Conservation (phyloP, 2,329 filamentous ascomycete genomes). For the Iodosphaeria phyllophila region DNA sequence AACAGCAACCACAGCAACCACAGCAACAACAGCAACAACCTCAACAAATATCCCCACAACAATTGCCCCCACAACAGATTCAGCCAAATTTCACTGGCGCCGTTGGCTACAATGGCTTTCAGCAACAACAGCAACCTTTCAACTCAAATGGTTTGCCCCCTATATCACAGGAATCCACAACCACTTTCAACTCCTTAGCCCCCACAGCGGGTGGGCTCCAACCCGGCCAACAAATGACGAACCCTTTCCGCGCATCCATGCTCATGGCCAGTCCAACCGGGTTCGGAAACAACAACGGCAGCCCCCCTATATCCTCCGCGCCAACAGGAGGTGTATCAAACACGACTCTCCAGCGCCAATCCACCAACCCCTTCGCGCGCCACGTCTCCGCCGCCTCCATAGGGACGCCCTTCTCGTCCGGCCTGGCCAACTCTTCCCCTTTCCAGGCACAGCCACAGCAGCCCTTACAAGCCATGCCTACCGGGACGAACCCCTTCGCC, state of each 20-base stretch:
- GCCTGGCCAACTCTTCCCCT: constrained; percentile 9
- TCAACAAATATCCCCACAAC: constrained; percentile 20
- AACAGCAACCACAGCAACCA: constrained; percentile 17
- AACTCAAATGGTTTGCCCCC: constrained; percentile 31
- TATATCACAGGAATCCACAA: constrained; percentile 37
- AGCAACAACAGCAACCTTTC: constrained; percentile 42
- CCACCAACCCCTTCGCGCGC: constrained; percentile 79
- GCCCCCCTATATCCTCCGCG: constrained; percentile 23
- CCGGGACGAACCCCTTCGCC: constrained; percentile 42
- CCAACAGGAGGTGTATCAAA: constrained; percentile 17
- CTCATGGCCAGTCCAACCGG: constrained; percentile 40
- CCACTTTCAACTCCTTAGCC: constrained; percentile 26
- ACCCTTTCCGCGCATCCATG: constrained; percentile 90
- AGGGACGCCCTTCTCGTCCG: constrained; percentile 15
- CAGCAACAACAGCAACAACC: constrained; percentile 13
- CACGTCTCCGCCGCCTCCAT: constrained; percentile 28
- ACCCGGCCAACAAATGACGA: constrained; percentile 48
- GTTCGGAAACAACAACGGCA: constrained; percentile 18
- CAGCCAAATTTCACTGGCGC: constrained; percentile 42
- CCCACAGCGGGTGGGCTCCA: constrained; percentile 20
- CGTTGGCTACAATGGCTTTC: constrained; percentile 73
- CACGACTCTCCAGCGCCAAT: constrained; percentile 32
- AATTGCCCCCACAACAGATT: constrained; percentile 15
- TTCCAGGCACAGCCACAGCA: constrained; percentile 13
- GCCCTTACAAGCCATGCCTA: constrained; percentile 27